phyloP scores from a whole-genome alignment of 495 filamentous ascomycete genomes.

The Neurospora hispaniola region DNA sequence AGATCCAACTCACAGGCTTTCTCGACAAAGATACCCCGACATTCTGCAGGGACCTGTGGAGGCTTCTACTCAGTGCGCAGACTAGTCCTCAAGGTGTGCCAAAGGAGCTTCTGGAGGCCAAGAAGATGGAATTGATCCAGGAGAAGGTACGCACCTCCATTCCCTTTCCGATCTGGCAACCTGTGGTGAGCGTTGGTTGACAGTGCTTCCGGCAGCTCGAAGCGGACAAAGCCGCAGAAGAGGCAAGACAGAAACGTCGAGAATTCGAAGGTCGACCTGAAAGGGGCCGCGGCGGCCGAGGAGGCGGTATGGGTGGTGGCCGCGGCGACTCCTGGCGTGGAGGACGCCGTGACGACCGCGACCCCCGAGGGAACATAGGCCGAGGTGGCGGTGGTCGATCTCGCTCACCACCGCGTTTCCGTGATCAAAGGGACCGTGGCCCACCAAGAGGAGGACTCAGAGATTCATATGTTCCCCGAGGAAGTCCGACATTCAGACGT shows the following conservation, averaged over 20 bases:
- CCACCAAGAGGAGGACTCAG: constrained; percentile 10
- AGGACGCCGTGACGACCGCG: constrained; percentile 37
- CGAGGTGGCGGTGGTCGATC: constrained; percentile 39
- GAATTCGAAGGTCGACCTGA: constrained; percentile 45
- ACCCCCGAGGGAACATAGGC: constrained; percentile 16
- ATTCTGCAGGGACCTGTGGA: constrained; percentile 95
- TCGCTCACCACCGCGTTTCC: constrained; percentile 48
- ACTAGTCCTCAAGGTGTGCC: constrained; percentile 81
- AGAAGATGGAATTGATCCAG: constrained; percentile 87
- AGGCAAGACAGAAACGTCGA: constrained; percentile 51
- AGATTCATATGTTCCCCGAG: constrained; percentile 24
- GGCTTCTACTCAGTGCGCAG: constrained; percentile 80
- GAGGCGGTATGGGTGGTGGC: constrained; percentile 36
- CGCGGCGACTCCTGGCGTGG: constrained; percentile 25
- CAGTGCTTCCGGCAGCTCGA: constrained; percentile 48
- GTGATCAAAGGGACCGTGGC: constrained; percentile 19
- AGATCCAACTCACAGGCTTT: constrained; percentile 89
- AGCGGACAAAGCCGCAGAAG: constrained; percentile 71
- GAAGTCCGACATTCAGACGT: constrained; percentile 12
- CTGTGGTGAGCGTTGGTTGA: constrained; percentile 6
- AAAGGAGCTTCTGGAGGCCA: constrained; percentile 87
- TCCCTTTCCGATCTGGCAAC: background rate
- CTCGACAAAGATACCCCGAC: constrained; percentile 82
- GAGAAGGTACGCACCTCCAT: constrained; percentile 56
- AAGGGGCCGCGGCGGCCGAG: constrained; percentile 48